Percentiles rank a stretch among this genome's conserved stretches.
These are phyloP conservation scores for Breynia disticha DNA, from an alignment of 441 rosid species.

Conservation along the genomic window DNA sequence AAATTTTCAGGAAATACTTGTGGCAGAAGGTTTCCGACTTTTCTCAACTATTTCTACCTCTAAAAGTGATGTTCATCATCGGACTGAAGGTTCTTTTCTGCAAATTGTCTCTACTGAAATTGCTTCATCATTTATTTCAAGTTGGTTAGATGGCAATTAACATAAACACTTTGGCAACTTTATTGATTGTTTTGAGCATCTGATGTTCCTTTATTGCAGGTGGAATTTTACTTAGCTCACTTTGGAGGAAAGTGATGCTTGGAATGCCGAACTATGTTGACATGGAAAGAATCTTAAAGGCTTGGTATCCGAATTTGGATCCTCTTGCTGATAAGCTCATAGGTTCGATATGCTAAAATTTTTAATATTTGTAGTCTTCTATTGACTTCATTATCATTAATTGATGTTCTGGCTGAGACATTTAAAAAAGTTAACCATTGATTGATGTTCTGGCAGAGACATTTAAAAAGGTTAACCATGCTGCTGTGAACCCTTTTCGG, in stretches of 20 bases:
- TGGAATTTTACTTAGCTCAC: slow-evolving; percentile 53
- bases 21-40: slow-evolving; percentile 72
- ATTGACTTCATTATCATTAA: neutral
- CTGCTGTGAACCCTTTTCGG: slow-evolving; percentile 26
- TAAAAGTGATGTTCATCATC: slow-evolving; percentile 36
- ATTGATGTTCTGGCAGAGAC: slow-evolving; percentile 51
- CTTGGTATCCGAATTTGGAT: slow-evolving; percentile 66
- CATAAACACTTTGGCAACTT: neutral
- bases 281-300: slow-evolving; percentile 48
- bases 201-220: slow-evolving; percentile 33
- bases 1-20: slow-evolving; percentile 65
- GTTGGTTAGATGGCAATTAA: neutral
- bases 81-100: slow-evolving; percentile 44
- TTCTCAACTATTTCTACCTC: slow-evolving; percentile 82
- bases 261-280: slow-evolving; percentile 57
- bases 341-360: slow-evolving; percentile 37
- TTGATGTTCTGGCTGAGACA: neutral
- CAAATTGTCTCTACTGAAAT: neutral
- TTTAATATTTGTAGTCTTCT: neutral
- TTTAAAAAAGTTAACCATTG: neutral
- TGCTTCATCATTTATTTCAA: slow-evolving; percentile 2
- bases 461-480: slow-evolving; percentile 43
- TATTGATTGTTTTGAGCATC: neutral
- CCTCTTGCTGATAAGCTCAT: slow-evolving; percentile 55
- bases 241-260: slow-evolving; percentile 91